phyloP scores from a whole-genome alignment of 2,329 filamentous ascomycete genomes.

The Colletotrichum magnum region DNA sequence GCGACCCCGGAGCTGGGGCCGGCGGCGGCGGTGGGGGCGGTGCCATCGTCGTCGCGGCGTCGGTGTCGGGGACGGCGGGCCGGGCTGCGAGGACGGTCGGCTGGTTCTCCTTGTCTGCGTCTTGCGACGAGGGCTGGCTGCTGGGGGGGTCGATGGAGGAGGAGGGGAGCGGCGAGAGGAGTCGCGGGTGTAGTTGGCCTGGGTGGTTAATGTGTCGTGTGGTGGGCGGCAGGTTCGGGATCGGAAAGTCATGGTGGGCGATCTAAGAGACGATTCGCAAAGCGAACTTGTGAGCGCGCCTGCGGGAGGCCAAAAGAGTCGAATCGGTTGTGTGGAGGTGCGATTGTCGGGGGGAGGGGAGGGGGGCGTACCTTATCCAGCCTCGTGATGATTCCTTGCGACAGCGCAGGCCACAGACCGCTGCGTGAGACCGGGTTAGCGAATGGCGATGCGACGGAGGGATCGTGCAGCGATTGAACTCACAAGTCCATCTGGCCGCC shows the following conservation, averaged over 20 bases:
- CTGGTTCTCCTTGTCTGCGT: constrained; percentile 79
- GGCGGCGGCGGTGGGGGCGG: constrained; percentile 50
- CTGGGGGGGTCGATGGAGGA: constrained; percentile 55
- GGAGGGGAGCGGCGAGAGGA: constrained; percentile 61
- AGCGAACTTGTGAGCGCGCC: constrained; percentile 32
- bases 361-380: constrained; percentile 70
- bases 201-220: constrained; percentile 56
- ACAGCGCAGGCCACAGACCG: constrained; percentile 77
- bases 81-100: constrained; percentile 16
- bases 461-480: constrained; percentile 45
- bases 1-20: constrained; percentile 56
- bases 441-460: constrained; percentile 24
- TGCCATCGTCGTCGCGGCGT: constrained; percentile 50
- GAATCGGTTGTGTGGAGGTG: not conserved
- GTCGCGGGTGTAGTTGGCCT: constrained; percentile 54
- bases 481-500: constrained; percentile 71
- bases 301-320: constrained; percentile 55
- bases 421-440: constrained; percentile 61
- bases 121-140: constrained; percentile 62
- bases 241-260: constrained; percentile 80
- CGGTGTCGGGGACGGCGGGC: constrained; percentile 49
- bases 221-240: constrained; percentile 70
- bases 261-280: constrained; percentile 67
- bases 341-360: not conserved
- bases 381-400: constrained; percentile 75